Base-by-base conservation (phyloP, 129 eudicot species). In the Solidago caesia region DNA sequence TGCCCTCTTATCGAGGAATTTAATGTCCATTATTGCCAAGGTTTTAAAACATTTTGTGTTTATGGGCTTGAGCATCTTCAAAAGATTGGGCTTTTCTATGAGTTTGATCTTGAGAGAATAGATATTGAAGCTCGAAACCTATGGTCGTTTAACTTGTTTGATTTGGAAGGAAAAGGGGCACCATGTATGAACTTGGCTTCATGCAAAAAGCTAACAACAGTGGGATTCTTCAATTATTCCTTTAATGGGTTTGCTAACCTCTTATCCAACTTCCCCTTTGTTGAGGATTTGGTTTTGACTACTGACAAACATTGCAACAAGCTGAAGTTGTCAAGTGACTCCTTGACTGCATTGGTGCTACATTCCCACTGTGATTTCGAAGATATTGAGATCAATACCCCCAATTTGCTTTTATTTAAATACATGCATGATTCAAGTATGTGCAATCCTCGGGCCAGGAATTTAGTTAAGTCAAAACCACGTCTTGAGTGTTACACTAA, bases 1-100 rank as follows among this genome's bases (percentile, higher is more conserved):
- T 67, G 29, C 56, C 71, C 55, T 67, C 55, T 67, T 67, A 53
- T 67, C 7, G 53, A 67, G 55, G 53, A 16, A 16, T 16, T 67
- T 44, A 6, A 4, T 45, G 7, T 67, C 12, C 9, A 1, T 26
- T 3, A 8, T 12, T 63, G 68, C 44, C 1, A 13, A 33, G 68
- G 68, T 9, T 41, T 25, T 14, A 64, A 41, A 39, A 64, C 9
- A 64, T 64, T 64, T 12, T 63, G 68, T 62, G 33, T 62, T 33
- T 62, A 3, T 11, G 47, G 68, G 45, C 5, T 13, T 63, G 9
- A 33, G 10, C 33, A 64, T 64, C 68, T 39, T 64, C 43, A 41
- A 64, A 41, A 33, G 11, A 1, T 61, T 29, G n/a, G 2, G 33
- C 4, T 61, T 61, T 4, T 2, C 14, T 26, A 29, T 61, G 4